Conservation (phyloP, 1,284 basidiomycete species). For the Gomphus bonarii region DNA sequence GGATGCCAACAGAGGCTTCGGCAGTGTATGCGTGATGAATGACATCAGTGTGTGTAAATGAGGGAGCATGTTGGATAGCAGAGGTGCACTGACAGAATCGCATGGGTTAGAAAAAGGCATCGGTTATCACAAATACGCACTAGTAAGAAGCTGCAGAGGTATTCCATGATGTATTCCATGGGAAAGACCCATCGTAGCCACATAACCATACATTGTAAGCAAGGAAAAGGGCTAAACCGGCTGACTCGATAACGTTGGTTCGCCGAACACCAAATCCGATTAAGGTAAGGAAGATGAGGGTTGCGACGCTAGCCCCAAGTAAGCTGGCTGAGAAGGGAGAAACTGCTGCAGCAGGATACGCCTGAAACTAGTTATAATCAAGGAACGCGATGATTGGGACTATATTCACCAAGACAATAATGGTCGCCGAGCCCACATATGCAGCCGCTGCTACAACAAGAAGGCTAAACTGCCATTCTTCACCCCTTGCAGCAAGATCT, state of each 20-base stretch:
- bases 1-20: slow-evolving; percentile 76
- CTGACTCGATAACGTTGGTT: slow-evolving; percentile 90
- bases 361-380: slow-evolving; percentile 27
- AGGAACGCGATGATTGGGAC: background rate
- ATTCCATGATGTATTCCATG: slow-evolving; percentile 30
- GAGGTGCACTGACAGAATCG: slow-evolving; percentile 42
- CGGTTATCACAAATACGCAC: slow-evolving; percentile 31
- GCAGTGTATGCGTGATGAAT: slow-evolving; percentile 73
- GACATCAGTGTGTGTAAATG: slow-evolving; percentile 69
- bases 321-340: slow-evolving; percentile 79
- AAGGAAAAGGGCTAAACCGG: slow-evolving; percentile 75
- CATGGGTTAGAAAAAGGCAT: slow-evolving; percentile 2
- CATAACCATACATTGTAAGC: slow-evolving; percentile 82
- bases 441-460: slow-evolving; percentile 64
- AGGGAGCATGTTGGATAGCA: slow-evolving; percentile 67
- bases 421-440: slow-evolving; percentile 71
- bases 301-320: slow-evolving; percentile 65
- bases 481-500: slow-evolving; percentile 56
- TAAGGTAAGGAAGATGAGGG: slow-evolving; percentile 74
- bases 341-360: slow-evolving; percentile 69
- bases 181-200: slow-evolving; percentile 60
- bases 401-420: slow-evolving; percentile 61
- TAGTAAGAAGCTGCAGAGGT: slow-evolving; percentile 53
- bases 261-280: slow-evolving; percentile 83
- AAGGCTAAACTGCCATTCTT: slow-evolving; percentile 63